A percentile compares a stretch with the other conserved stretches of the same genome.
Evolutionary conservation across 2,329 filamentous ascomycete genomes (phyloP).

Genomic region (Pseudopyricularia cyperi): DNA sequence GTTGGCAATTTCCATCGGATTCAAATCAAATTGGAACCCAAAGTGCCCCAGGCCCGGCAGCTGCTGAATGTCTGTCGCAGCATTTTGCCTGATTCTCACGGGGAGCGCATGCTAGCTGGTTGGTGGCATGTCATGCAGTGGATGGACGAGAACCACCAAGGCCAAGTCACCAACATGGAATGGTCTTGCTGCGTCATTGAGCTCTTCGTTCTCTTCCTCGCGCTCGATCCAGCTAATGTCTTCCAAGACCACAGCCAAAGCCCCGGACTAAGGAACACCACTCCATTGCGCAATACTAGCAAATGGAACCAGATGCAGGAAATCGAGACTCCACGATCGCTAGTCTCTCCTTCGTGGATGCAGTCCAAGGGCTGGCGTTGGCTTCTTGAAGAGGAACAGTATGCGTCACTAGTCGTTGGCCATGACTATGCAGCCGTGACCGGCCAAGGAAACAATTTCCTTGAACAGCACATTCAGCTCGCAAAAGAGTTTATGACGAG

Average conservation of each 20-base stretch:
- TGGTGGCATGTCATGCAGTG: slow-evolving; percentile 68
- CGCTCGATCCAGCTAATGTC: slow-evolving; percentile 11
- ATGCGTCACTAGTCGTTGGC: not conserved
- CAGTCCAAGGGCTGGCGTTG: slow-evolving; percentile 57
- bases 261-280: not conserved
- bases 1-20: slow-evolving; percentile 51
- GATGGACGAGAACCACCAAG: slow-evolving; percentile 28
- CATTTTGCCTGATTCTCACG: slow-evolving; percentile 44
- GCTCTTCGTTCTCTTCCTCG: slow-evolving; percentile 49
- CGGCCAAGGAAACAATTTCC: slow-evolving; percentile 23
- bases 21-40: slow-evolving; percentile 53
- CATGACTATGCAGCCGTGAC: not conserved
- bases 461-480: slow-evolving; percentile 39
- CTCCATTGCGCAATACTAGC: not conserved
- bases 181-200: slow-evolving; percentile 58
- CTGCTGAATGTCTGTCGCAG: slow-evolving; percentile 50
- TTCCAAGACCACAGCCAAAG: slow-evolving; percentile 12
- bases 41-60: slow-evolving; percentile 45
- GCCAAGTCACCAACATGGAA: slow-evolving; percentile 39
- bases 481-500: slow-evolving; percentile 55
- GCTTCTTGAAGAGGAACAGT: slow-evolving; percentile 42
- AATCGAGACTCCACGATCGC: slow-evolving; percentile 32
- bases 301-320: slow-evolving; percentile 35
- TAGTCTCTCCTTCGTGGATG: slow-evolving; percentile 42
- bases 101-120: slow-evolving; percentile 48